Conservation (phyloP, 306 rosid species). For the Benincasa hispida region DNA sequence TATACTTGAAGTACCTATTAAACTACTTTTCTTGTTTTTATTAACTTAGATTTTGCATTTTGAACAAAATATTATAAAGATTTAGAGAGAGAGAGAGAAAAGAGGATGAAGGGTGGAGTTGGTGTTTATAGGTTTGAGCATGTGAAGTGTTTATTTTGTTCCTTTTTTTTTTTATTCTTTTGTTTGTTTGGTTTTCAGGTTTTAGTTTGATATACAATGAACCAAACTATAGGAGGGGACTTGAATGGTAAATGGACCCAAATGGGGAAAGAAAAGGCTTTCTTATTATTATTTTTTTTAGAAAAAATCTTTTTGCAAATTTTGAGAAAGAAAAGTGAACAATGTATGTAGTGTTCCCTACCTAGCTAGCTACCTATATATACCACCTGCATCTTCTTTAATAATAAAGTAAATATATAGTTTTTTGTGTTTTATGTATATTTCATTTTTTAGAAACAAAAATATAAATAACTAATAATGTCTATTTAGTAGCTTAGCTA, state of each 20-base stretch:
- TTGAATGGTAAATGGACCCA: not conserved
- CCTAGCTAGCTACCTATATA: not conserved
- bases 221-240: not conserved
- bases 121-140: not conserved
- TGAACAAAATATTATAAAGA: not conserved
- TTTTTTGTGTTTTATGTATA: not conserved
- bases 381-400: conserved; percentile 1
- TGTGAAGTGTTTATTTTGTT: not conserved
- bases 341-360: not conserved
- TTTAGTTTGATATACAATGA: conserved; percentile 4
- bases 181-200: not conserved
- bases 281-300: not conserved
- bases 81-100: not conserved
- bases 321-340: not conserved
- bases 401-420: not conserved
- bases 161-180: too few species aligned
- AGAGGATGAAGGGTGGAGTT: not conserved
- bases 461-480: too few species aligned
- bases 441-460: too few species aligned
- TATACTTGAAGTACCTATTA: too few species aligned
- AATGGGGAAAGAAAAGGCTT: not conserved
- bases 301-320: not conserved
- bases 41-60: not conserved
- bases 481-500: too few species aligned
- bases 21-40: too few species aligned